Conservation (phyloP, 768 basidiomycete species). For the Tulasnella sp. region DNA sequence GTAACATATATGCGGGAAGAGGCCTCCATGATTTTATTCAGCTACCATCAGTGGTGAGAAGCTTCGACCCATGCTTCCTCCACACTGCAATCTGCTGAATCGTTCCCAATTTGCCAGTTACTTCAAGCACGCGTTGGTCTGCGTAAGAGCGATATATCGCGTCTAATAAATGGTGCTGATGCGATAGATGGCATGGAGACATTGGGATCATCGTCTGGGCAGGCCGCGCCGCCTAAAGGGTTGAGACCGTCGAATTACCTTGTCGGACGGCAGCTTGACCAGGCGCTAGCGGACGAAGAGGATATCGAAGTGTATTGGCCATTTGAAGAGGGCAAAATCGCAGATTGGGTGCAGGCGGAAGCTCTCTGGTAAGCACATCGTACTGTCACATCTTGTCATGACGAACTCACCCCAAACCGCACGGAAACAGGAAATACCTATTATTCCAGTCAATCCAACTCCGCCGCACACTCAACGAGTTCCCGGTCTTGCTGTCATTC, state of each 20-base stretch:
- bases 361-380: constrained; percentile 70
- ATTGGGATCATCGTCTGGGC: constrained; percentile 1
- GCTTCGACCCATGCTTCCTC: background rate
- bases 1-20: constrained; percentile 59
- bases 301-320: constrained; percentile 75
- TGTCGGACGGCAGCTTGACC: constrained; percentile 70
- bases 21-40: constrained; percentile 74
- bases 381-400: no score
- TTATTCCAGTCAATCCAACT: constrained; percentile 66
- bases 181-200: constrained; percentile 11
- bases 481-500: constrained; percentile 69
- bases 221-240: background rate
- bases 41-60: constrained; percentile 64
- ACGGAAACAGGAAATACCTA: constrained; percentile 65
- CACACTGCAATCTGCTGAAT: background rate
- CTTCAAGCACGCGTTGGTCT: constrained; percentile 72
- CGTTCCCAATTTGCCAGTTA: constrained; percentile 39
- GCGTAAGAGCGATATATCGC: constrained; percentile 29
- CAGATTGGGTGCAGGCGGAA: constrained; percentile 77
- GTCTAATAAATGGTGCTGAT: background rate
- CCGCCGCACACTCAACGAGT: constrained; percentile 78
- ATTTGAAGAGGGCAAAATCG: constrained; percentile 59
- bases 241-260: constrained; percentile 51
- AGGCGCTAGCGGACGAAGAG: constrained; percentile 62
- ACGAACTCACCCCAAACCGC: no score